Evolutionary conservation across 441 rosid genomes (phyloP).

Genomic region (Theobroma grandiflorum): DNA sequence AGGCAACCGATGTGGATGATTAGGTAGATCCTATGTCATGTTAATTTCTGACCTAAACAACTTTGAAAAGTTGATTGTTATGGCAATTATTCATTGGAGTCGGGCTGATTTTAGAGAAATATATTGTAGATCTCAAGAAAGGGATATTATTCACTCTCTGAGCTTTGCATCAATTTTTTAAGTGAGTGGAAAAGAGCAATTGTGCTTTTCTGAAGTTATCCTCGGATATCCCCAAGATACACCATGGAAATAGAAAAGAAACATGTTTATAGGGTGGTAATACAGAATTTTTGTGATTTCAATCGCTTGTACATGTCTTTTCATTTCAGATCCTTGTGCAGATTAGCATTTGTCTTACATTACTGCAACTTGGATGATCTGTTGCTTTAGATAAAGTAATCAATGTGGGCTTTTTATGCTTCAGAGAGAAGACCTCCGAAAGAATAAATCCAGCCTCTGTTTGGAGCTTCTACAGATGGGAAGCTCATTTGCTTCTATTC

Average conservation of each 20-base stretch:
- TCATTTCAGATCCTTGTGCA: not conserved
- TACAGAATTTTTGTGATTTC: not conserved
- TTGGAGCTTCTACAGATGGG: conserved; percentile 10
- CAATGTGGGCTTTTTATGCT: conserved; percentile 6
- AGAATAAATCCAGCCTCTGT: conserved; percentile 19
- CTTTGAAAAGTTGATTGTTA: not conserved
- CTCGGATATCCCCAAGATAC: not conserved
- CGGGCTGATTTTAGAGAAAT: not conserved
- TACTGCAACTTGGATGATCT: not conserved
- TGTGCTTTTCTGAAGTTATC: not conserved
- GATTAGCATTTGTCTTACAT: not conserved
- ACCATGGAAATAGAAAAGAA: not conserved
- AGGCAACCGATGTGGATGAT: not conserved
- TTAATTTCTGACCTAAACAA: not conserved
- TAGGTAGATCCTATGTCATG: not conserved
- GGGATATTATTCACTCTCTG: not conserved
- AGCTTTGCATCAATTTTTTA: not conserved
- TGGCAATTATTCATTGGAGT: not conserved
- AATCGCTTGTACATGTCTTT: not conserved
- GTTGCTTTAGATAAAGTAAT: not conserved
- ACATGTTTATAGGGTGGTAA: not conserved
- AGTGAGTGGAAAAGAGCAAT: not conserved
- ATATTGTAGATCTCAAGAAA: not conserved
- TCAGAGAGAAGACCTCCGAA: conserved; percentile 38
- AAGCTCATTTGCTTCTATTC: conserved; percentile 10